A percentile compares a stretch with the other conserved stretches of the same genome.
Conservation (phyloP, 305 asterid species). For the Fraxinus greggii region DNA sequence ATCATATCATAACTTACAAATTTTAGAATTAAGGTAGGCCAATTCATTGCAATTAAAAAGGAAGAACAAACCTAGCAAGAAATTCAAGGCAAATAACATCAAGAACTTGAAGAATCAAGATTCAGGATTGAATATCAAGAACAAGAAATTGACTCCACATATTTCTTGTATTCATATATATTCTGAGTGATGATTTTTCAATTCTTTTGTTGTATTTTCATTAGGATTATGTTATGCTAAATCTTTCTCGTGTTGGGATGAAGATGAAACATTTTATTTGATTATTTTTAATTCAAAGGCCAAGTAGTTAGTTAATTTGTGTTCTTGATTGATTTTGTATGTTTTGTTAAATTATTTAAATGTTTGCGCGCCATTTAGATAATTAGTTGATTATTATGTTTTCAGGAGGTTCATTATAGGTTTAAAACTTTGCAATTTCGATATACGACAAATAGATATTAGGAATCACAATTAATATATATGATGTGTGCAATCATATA, state of each 20-base stretch:
- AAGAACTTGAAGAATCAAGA: not conserved
- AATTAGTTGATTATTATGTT: not conserved
- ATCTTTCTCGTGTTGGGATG: not conserved
- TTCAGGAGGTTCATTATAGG: not conserved
- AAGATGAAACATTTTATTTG: not conserved
- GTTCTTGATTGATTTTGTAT: not conserved
- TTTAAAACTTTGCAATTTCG: not conserved
- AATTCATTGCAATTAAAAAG: not conserved
- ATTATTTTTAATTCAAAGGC: not conserved
- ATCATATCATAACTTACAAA: not conserved
- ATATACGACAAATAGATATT: not conserved
- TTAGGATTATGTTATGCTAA: not conserved
- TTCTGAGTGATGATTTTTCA: not conserved
- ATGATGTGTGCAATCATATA: not conserved
- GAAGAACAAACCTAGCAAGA: not conserved
- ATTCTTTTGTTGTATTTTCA: not conserved
- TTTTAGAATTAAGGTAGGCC: not conserved
- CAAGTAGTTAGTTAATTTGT: not conserved
- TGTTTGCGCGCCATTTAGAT: not conserved
- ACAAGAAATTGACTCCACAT: not conserved
- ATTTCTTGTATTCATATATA: not conserved
- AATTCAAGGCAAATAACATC: not conserved
- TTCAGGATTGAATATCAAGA: not conserved
- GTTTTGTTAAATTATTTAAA: not conserved
- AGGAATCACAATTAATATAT: not conserved